phyloP scores from a whole-genome alignment of 1,139 yeast genomes.

The Candida buenavistaensis region DNA sequence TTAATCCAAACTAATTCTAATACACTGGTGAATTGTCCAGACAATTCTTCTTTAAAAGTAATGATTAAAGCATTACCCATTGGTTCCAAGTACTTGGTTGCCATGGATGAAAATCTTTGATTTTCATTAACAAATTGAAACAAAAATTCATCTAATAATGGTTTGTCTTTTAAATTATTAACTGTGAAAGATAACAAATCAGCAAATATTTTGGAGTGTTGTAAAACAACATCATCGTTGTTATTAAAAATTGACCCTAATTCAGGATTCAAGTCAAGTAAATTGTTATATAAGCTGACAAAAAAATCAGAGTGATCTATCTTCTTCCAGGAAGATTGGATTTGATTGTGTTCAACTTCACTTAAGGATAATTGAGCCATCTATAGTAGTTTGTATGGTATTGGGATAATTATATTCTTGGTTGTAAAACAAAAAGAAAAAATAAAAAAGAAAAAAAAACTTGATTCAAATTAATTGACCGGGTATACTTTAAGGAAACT shows the following conservation, averaged over 20 bases:
- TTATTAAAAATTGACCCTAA: constrained; percentile 26
- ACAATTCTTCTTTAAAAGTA: constrained; percentile 41
- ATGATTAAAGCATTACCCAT: constrained; percentile 43
- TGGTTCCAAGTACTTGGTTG: constrained; percentile 39
- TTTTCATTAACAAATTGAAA: constrained; percentile 35
- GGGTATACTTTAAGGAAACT: constrained; percentile 3
- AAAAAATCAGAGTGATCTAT: constrained; percentile 30
- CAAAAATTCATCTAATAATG: constrained; percentile 36
- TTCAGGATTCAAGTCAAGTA: constrained; percentile 31
- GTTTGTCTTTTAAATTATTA: constrained; percentile 30
- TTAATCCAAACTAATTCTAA: constrained; percentile 44
- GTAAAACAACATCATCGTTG: constrained; percentile 22
- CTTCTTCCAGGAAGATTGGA: constrained; percentile 35
- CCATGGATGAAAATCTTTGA: constrained; percentile 24
- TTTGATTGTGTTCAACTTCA: constrained; percentile 13
- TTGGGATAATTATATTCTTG: not conserved
- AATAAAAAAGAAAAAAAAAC: not conserved
- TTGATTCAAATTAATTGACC: too few species aligned
- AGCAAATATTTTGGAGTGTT: constrained; percentile 35
- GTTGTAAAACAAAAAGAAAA: not conserved
- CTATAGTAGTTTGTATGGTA: not conserved
- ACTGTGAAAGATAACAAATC: constrained; percentile 39
- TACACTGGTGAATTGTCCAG: constrained; percentile 31
- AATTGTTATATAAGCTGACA: constrained; percentile 34
- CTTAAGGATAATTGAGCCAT: constrained; percentile 16